These are phyloP conservation scores for Sechiopsis laciniata DNA, from an alignment of 306 rosid species.

Conservation along the genomic window DNA sequence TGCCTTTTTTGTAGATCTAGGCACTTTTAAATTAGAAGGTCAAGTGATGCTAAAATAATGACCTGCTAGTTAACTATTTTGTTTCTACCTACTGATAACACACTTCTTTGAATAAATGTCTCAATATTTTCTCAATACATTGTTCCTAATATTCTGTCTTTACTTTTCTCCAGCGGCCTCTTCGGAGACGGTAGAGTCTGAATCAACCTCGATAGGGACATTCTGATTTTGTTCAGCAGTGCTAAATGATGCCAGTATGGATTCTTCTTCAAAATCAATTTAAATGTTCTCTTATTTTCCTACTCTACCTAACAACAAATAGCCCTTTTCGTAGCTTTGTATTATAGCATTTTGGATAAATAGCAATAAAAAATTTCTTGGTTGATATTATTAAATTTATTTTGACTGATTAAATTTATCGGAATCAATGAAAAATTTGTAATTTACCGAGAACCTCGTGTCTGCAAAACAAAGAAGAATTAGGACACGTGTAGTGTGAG, in stretches of 20 bases:
- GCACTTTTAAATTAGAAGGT: not conserved
- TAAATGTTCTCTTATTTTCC: not conserved
- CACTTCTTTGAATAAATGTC: not conserved
- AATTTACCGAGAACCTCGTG: too few relatives aligned
- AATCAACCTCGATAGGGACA: not conserved
- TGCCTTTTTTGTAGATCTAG: slow-evolving; percentile 11
- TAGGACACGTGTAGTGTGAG: too few relatives aligned
- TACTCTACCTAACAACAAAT: too few relatives aligned
- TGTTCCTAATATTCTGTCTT: not conserved
- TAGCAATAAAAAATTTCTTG: too few relatives aligned
- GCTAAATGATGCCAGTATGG: not conserved
- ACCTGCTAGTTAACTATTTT: not conserved
- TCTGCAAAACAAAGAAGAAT: too few relatives aligned
- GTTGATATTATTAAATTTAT: too few relatives aligned
- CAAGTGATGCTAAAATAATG: not conserved
- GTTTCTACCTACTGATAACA: not conserved
- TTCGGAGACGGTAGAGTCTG: slow-evolving; percentile 20
- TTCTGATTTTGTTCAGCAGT: not conserved
- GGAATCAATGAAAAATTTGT: too few relatives aligned
- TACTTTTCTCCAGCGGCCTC: slow-evolving; percentile 14
- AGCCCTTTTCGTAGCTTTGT: too few relatives aligned
- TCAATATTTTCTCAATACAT: not conserved
- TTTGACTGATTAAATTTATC: too few relatives aligned
- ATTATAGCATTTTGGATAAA: too few relatives aligned
- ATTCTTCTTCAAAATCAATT: slow-evolving; percentile 8